A percentile compares a stretch with the other conserved stretches of the same genome.
Evolutionary conservation across 2,329 filamentous ascomycete genomes (phyloP).

Genomic region (Clonostachys solani): DNA sequence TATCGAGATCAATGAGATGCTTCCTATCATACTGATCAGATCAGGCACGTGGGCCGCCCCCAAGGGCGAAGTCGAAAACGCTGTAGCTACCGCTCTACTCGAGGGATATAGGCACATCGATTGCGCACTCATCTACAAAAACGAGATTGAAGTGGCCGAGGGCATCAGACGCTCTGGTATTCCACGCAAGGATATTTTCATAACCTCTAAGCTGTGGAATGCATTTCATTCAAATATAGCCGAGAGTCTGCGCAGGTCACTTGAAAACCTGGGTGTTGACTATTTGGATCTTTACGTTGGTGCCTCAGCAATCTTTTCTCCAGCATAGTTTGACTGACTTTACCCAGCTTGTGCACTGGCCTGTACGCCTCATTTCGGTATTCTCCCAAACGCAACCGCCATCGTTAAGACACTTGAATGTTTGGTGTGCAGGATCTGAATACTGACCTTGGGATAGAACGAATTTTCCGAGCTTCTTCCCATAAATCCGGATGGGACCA

Average conservation of each 20-base stretch:
- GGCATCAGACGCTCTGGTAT: conserved; percentile 31
- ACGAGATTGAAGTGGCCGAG: conserved; percentile 31
- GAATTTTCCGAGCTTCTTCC: no score
- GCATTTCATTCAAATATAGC: conserved; percentile 44
- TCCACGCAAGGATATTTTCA: conserved; percentile 32
- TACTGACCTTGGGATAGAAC: no score
- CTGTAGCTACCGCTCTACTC: conserved; percentile 24
- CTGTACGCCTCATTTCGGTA: conserved; percentile 1
- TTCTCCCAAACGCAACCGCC: background rate
- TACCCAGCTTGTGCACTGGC: no score
- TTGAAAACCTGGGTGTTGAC: conserved; percentile 40
- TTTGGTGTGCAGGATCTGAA: no score
- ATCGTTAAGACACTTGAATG: no score
- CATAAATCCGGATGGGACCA: background rate
- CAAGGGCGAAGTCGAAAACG: background rate
- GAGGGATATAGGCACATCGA: conserved; percentile 25
- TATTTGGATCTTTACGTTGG: conserved; percentile 38
- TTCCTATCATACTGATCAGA: no score
- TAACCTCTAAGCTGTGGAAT: conserved; percentile 61
- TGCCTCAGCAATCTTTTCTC: background rate
- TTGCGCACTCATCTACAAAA: conserved; percentile 15
- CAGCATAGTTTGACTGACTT: background rate
- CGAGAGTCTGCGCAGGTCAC: conserved; percentile 36
- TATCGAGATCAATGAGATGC: no score
- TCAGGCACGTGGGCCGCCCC: no score